Conservation (phyloP, 1,284 basidiomycete species). For the Dichomitus squalens region DNA sequence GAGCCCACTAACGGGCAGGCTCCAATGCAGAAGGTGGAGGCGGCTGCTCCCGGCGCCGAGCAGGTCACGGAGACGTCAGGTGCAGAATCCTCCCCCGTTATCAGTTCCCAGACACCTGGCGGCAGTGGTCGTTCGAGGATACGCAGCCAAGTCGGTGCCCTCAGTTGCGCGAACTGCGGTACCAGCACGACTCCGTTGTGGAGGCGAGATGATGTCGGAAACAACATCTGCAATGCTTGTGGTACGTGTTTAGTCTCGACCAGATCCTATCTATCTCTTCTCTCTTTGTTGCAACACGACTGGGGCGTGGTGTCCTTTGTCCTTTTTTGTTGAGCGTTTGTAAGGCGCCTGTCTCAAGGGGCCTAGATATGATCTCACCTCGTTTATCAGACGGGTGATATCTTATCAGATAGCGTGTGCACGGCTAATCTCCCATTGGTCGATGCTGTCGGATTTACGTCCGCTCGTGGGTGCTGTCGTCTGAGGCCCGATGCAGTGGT, state of each 20-base stretch:
- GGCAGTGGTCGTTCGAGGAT: constrained; percentile 35
- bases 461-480: constrained; percentile 17
- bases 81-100: constrained; percentile 29
- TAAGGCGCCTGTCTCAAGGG: constrained; percentile 3
- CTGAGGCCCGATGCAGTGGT: constrained; percentile 9
- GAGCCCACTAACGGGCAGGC: constrained; percentile 18
- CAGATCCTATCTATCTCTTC: constrained; percentile 12
- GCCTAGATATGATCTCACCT: constrained; percentile 5
- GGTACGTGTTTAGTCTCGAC: constrained; percentile 59
- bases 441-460: constrained; percentile 6
- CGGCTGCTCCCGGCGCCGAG: constrained; percentile 8
- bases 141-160: constrained; percentile 67
- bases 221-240: constrained; percentile 92
- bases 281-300: not conserved
- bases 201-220: constrained; percentile 91
- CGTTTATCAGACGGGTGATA: constrained; percentile 18
- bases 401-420: constrained; percentile 26
- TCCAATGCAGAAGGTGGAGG: constrained; percentile 11
- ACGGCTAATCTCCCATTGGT: constrained; percentile 20
- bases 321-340: not conserved
- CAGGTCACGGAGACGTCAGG: constrained; percentile 20
- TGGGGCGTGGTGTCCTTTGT: constrained; percentile 4
- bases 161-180: constrained; percentile 90
- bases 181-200: constrained; percentile 94
- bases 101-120: constrained; percentile 29